Evolutionary conservation across 129 eudicot species (phyloP).

Genomic region (Lactuca saligna): DNA sequence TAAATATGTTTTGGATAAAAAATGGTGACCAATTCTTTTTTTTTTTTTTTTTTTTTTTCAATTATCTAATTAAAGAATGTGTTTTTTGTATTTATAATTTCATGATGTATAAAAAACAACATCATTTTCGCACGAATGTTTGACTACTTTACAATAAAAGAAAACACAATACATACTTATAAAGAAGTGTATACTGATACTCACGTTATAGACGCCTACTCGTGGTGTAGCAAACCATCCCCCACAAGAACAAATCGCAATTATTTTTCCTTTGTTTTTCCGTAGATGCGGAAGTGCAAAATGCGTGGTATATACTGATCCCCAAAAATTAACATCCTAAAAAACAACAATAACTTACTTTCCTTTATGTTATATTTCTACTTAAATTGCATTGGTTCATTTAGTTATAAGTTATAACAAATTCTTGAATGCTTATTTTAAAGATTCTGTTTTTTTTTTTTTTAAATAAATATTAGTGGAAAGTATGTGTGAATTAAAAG

Average conservation of each 20-base stretch:
- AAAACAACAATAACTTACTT: background rate
- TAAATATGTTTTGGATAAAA: no score
- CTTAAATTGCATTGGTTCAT: background rate
- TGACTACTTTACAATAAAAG: no score
- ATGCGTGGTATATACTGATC: slow-evolving; percentile 46
- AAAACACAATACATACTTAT: background rate
- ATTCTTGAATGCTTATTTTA: background rate
- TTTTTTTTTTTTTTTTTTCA: no score
- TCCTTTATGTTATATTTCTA: background rate
- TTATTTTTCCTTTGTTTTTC: slow-evolving; percentile 49
- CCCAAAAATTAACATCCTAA: slow-evolving; percentile 71
- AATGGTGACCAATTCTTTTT: no score
- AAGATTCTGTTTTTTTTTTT: background rate
- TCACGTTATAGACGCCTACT: slow-evolving; percentile 46
- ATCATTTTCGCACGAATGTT: no score
- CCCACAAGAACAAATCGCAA: slow-evolving; percentile 43
- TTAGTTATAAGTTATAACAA: background rate
- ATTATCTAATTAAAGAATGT: no score
- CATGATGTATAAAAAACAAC: no score
- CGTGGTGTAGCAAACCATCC: slow-evolving; percentile 56
- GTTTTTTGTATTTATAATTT: no score
- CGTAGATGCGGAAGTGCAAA: slow-evolving; percentile 57
- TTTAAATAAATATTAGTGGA: background rate
- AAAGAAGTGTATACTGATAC: background rate
- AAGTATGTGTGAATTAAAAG: background rate